Base-by-base conservation (phyloP, 192 early-diverging fungal genomes). In the Backusella mclennaniae region DNA sequence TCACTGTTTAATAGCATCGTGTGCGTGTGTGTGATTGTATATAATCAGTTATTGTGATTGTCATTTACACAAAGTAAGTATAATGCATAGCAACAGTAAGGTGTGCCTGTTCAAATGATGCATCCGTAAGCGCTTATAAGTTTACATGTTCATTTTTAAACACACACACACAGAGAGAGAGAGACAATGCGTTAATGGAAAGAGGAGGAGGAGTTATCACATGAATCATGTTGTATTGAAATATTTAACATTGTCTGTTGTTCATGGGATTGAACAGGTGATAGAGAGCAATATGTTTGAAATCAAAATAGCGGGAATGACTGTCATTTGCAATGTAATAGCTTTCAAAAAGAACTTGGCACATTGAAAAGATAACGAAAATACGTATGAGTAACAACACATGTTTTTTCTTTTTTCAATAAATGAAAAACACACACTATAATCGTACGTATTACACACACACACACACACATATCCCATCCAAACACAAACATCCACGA, bases 331-430 rank as follows among this genome's bases (percentile, higher is more conserved):
- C 9, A 7, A 56, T 23, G 7, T 0, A 56, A 0, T 9, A 56
- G 6, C 53, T 56, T 56, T 56, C 53, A 56, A 56, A 56, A 56
- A 26, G 53, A 56, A 56, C 53, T 56, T 56, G 56, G 4, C 26
- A 63, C 56, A 63, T 63, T 63, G 46, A 29, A 63, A 63, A 63
- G 56, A 63, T 63, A 63, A 63, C 56, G 56, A 63, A 63, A 63
- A 29, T 63, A 29, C 8, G 9, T 63, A 29, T 63, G 21, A 63
- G 56, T 63, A 63, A 63, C 23, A 63, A 29, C 56, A 63, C 56
- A 63, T 63, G 56, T 29, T 8, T 59, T 31, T 31, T 31, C 31
- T 31, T 33, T 33, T 33, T 9, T 26, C 3, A 59, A 59, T 23
- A 59, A 63, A 63, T 29, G 26, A 63, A 63, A 11, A 23, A 63